Base-by-base conservation (phyloP, 345 rosid species). In the Brassica nigra region DNA sequence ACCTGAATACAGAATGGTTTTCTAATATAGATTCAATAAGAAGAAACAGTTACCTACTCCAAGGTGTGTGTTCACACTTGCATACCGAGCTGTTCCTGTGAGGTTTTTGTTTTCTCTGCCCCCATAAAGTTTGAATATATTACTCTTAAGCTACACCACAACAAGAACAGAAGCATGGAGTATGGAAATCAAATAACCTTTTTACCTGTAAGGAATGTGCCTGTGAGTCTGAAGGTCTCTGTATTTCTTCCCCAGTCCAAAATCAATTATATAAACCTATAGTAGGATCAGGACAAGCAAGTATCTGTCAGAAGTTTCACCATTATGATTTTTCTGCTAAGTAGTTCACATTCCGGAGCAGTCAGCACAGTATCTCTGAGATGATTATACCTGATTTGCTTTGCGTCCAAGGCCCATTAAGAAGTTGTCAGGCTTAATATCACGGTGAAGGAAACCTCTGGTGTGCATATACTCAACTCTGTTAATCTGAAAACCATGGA, bases 61-160 rank as follows among this genome's bases (percentile, higher is more conserved):
- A 71, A 89, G 90, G 73, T 91, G 97, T 73, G 97, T 91, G 81
- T 91, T 91, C 55, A 88, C 92, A 85, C 97, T 91, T 74, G 97
- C 97, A 82, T 92, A 92, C 29, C 97, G 93, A 77, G 97, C 97
- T 57, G 97, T 92, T 75, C 97, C 97, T 1, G 97, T 92, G 37
- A 92, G 91, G 69, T 90, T 92, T 83, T 90, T 92, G 82, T 90
- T 92, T 76, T 90, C 97, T 77, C 97, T 92, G 85, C 71, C 54
- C 57, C 57, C 55, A 49, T 49, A 4, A 49, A 49, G 57, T 49
- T 49, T 34, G 8, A 0, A 34, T 34, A 34, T 34, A 34, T 34
- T 49, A 49, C 57, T 49, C 18, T 49, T 49, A 14, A 49, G 57
- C 57, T n/a, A 49, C 57, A 49, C 57, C 5, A 75, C 55, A 62